Evolutionary conservation across 2,329 filamentous ascomycete genomes (phyloP).

Genomic region (Penicillium digitatum): DNA sequence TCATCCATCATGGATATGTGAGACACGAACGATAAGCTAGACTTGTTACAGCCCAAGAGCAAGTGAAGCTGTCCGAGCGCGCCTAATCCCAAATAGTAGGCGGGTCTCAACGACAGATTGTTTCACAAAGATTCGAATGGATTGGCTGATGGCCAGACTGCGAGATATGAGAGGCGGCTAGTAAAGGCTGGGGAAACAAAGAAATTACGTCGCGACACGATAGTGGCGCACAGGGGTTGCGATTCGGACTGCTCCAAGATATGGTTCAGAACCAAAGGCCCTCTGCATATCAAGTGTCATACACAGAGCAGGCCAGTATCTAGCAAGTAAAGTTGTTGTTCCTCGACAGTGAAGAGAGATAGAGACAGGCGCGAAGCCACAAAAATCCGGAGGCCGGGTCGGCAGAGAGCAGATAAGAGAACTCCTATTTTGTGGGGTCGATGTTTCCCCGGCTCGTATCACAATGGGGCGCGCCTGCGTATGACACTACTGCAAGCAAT

Average conservation of each 20-base stretch:
- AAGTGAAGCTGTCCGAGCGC: not conserved
- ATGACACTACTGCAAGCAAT: not conserved
- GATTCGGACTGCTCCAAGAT: not conserved
- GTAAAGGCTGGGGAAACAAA: not conserved
- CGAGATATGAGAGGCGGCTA: not conserved
- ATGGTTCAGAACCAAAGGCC: not conserved
- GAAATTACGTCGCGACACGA: not conserved
- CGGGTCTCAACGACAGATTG: not conserved
- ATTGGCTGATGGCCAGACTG: not conserved
- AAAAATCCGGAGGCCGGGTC: constrained; percentile 3
- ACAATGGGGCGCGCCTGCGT: not conserved
- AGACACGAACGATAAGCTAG: constrained; percentile 4
- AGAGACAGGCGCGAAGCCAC: not conserved
- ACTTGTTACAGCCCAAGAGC: not conserved
- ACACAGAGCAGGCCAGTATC: not conserved
- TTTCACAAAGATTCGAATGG: not conserved
- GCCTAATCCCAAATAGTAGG: not conserved
- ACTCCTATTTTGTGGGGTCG: not conserved
- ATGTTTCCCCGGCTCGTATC: not conserved
- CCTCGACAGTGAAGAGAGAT: not conserved
- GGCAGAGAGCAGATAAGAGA: not conserved
- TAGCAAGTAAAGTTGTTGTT: not conserved
- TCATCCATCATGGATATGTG: not conserved
- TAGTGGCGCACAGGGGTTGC: not conserved
- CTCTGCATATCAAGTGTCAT: not conserved